Base-by-base conservation (phyloP, 2,329 filamentous ascomycete species). In the Colletotrichum shisoi region DNA sequence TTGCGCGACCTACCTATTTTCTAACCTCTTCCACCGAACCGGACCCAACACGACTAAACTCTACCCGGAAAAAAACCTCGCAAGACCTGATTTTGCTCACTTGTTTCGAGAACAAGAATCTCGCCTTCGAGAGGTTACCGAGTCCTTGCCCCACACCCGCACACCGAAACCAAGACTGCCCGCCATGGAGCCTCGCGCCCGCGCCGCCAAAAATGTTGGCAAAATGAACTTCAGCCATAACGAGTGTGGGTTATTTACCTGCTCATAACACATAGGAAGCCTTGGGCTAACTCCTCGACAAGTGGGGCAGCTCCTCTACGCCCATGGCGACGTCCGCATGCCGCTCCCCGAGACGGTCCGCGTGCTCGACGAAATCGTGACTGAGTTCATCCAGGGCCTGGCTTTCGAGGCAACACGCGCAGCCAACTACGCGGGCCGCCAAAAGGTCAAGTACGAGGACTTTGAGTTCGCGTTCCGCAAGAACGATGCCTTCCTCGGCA, bases 371-470 rank as follows among this genome's bases (percentile, higher is more conserved):
- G 94, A 97, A 80, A 94, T 98, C 72, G 88, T 97, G 69, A 97
- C 94, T 70, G 95, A 98, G 82, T 97, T 96, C 83, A 92, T 98
- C 76, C 93, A 96, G 76, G 93, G 95, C 77, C 89, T 95, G 62
- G 94, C 92, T 79, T 95, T 96, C 81, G 90, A 93, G 75, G 94
- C 95, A 4, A 92, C 93, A 4, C 88, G 92, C 51, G 89, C 90
- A 60, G 95, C 95, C 0, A 89, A 92, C 77, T 92, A 96, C 78
- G 89, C 91, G 2, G 91, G 93, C 0, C 91, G 95, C 2, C 92
- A 96, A 74, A 99, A 99, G 81, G 93, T 99, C 80, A 99, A 99
- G 78, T 92, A 96, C 74, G 94, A 97, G 74, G 95, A 99, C 79
- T 97, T 99, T 81, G 93, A 96, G 75, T 99, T 96, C 79, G 93